Evolutionary conservation across 805 yeast species (phyloP).

Genomic region (Yarrowia sp.): DNA sequence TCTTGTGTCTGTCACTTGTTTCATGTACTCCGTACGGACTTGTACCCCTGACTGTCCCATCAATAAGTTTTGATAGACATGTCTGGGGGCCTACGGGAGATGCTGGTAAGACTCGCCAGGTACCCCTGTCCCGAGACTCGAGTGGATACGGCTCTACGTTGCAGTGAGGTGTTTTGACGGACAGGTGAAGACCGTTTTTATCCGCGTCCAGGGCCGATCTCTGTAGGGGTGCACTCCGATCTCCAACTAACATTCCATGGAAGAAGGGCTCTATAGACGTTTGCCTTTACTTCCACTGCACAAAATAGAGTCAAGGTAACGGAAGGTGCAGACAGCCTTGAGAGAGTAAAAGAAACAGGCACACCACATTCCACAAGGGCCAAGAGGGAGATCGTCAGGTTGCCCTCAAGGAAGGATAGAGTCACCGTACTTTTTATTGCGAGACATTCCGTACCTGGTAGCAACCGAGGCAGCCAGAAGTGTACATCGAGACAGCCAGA

Average conservation of each 20-base stretch:
- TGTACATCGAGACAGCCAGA: no score
- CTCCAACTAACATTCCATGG: no score
- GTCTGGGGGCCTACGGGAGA: no score
- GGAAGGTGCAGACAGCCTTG: background rate
- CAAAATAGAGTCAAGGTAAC: conserved; percentile 15
- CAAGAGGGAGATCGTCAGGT: conserved; percentile 18
- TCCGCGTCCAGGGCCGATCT: no score
- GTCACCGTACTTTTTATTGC: background rate
- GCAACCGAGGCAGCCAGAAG: background rate
- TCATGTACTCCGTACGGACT: no score
- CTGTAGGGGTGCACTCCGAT: no score
- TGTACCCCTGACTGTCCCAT: conserved; percentile 3
- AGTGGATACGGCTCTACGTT: no score
- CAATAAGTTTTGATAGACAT: background rate
- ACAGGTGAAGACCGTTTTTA: no score
- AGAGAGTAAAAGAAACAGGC: background rate
- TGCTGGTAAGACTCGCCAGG: no score
- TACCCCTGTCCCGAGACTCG: no score
- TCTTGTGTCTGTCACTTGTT: conserved; percentile 11
- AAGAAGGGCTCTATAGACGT: conserved; percentile 5
- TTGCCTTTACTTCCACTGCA: conserved; percentile 6
- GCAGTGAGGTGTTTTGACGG: no score
- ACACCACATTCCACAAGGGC: conserved; percentile 12
- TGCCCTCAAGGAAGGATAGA: background rate
- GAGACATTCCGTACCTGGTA: conserved; percentile 6